Conservation (phyloP, 1,284 basidiomycete species). For the Gomphus sp. region DNA sequence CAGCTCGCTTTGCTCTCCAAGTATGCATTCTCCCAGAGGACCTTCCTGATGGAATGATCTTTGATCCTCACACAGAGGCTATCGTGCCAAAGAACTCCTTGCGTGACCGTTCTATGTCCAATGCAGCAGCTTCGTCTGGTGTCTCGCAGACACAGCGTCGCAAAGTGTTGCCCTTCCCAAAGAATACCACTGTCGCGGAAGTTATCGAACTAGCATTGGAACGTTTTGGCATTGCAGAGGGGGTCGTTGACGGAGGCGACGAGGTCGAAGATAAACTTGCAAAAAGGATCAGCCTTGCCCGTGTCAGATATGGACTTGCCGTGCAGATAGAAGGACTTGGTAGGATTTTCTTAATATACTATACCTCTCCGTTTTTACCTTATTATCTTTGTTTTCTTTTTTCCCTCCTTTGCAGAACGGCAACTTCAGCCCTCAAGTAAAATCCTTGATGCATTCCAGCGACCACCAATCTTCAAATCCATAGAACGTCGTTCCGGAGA, state of each 20-base stretch:
- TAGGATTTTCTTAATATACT: too few species aligned
- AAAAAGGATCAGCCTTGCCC: slow-evolving; percentile 67
- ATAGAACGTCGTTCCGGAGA: slow-evolving; percentile 52
- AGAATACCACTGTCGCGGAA: slow-evolving; percentile 92
- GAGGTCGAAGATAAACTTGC: slow-evolving; percentile 89
- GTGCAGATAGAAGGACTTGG: slow-evolving; percentile 55
- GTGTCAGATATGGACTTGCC: slow-evolving; percentile 75
- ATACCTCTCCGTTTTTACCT: not conserved
- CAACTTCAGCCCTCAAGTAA: slow-evolving; percentile 70
- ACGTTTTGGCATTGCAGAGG: slow-evolving; percentile 87
- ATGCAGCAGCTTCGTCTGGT: slow-evolving; percentile 35
- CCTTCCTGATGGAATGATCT: slow-evolving; percentile 87
- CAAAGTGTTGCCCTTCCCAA: slow-evolving; percentile 82
- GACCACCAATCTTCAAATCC: slow-evolving; percentile 63
- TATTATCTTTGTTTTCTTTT: too few species aligned
- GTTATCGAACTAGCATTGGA: slow-evolving; percentile 90
- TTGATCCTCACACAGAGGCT: slow-evolving; percentile 86
- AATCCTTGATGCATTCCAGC: slow-evolving; percentile 76
- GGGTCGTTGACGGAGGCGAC: slow-evolving; percentile 95
- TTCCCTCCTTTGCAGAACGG: slow-evolving; percentile 42
- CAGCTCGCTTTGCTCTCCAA: slow-evolving; percentile 78
- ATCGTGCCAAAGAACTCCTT: slow-evolving; percentile 75
- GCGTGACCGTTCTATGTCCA: slow-evolving; percentile 38
- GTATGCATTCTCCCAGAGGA: slow-evolving; percentile 82
- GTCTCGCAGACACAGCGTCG: slow-evolving; percentile 53